Percentiles rank a stretch among this genome's conserved stretches.
Evolutionary conservation across 2,329 filamentous ascomycete species (phyloP).

Genomic region (Xylaria sp.): DNA sequence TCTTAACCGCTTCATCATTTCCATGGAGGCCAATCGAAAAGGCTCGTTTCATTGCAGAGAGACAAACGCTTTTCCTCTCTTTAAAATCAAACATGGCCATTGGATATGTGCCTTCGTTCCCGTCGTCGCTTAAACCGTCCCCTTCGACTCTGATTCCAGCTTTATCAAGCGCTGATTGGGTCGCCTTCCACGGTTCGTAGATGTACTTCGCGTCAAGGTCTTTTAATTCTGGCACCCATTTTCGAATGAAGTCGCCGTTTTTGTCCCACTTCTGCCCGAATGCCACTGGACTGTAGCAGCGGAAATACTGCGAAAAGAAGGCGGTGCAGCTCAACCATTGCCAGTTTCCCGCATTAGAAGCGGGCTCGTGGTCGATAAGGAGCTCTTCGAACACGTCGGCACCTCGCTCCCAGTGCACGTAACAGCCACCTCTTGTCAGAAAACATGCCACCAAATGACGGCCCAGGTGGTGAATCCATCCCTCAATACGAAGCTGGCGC

Average conservation of each 20-base stretch:
- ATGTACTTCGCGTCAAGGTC: conserved; percentile 74
- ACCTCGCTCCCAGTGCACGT: conserved; percentile 81
- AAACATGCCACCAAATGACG: conserved; percentile 84
- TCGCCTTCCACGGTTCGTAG: conserved; percentile 83
- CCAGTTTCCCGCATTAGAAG: conserved; percentile 81
- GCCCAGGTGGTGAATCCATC: conserved; percentile 84
- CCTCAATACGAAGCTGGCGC: conserved; percentile 76
- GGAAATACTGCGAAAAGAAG: conserved; percentile 77
- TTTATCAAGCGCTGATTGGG: conserved; percentile 72
- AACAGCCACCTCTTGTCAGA: conserved; percentile 81
- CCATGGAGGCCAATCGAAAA: conserved; percentile 74
- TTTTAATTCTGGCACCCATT: conserved; percentile 74
- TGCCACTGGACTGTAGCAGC: conserved; percentile 75
- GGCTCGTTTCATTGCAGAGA: conserved; percentile 75
- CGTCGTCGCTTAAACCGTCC: conserved; percentile 54
- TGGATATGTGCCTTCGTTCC: conserved; percentile 67
- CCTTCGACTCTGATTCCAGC: conserved; percentile 69
- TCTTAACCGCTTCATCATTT: conserved; percentile 67
- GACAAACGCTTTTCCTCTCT: conserved; percentile 68
- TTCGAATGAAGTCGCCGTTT: conserved; percentile 70
- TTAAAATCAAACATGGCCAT: conserved; percentile 82
- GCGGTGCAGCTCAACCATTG: conserved; percentile 81
- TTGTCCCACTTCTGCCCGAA: conserved; percentile 83
- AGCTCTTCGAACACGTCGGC: conserved; percentile 82
- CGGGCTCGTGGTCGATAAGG: conserved; percentile 78